These are phyloP conservation scores for Hypoxylon lienhwacheense DNA, from an alignment of 495 filamentous ascomycete genomes.

Conservation along the genomic window DNA sequence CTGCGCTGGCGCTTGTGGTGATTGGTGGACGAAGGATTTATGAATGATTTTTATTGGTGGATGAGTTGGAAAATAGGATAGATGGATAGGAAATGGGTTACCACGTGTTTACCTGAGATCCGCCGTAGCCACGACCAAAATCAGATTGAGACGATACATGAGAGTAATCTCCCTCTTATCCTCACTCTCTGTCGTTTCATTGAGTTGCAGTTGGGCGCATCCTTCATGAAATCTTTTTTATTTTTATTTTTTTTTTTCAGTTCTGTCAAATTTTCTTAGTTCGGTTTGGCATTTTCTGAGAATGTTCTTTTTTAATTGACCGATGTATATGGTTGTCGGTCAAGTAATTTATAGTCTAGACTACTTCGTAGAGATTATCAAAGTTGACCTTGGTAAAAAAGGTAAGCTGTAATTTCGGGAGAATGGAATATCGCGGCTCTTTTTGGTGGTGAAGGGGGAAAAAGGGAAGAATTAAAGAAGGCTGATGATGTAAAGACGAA, in stretches of 20 bases:
- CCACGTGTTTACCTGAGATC: constrained; percentile 40
- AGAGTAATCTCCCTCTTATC: constrained; percentile 21
- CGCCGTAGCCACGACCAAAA: constrained; percentile 43
- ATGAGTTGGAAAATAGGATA: constrained; percentile 27
- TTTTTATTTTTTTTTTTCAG: constrained; percentile 11
- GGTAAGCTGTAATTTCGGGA: constrained; percentile 36
- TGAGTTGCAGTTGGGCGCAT: constrained; percentile 25
- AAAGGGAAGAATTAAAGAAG: background rate
- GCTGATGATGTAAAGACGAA: background rate
- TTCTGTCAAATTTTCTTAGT: no score
- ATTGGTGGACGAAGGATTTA: constrained; percentile 37
- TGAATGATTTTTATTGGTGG: constrained; percentile 36
- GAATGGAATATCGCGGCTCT: constrained; percentile 20
- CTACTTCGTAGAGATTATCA: constrained; percentile 26
- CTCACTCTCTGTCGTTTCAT: constrained; percentile 10
- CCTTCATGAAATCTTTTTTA: constrained; percentile 25
- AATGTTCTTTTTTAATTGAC: constrained; percentile 13
- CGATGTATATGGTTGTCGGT: constrained; percentile 32
- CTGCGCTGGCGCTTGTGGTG: constrained; percentile 38
- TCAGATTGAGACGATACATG: constrained; percentile 36
- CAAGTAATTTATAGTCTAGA: constrained; percentile 31
- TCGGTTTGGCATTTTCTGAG: no score
- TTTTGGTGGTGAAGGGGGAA: constrained; percentile 11
- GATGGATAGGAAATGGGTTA: constrained; percentile 35
- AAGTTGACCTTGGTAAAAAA: constrained; percentile 29